Base-by-base conservation (phyloP, 768 basidiomycete genomes). In the Cytidiella melzeri region DNA sequence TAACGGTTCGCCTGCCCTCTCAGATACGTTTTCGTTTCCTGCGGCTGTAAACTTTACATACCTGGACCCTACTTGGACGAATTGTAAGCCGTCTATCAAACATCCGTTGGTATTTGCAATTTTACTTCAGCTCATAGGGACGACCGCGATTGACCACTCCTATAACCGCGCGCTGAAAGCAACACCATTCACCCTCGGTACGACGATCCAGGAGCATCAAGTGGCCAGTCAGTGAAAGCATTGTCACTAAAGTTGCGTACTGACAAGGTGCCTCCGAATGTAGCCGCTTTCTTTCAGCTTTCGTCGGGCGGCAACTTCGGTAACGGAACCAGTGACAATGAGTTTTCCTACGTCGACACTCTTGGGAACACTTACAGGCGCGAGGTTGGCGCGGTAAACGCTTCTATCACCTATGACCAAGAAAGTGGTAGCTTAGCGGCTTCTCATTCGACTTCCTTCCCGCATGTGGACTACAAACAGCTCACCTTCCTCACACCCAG, bases 291-390 rank as follows among this genome's bases (percentile, higher is more conserved):
- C 64, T 78, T 80, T 64, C 63, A 66, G 11, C 57, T 68, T 1
- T 61, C 67, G 1, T 60, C 71, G 26, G 64, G 66, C 1, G 77
- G 79, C 11, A 81, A 79, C 59, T 64, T 64, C 5, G 85, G 81
- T 1, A 85, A 85, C 47, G 85, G 86, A 24, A 84, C 82, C 5
- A 86, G 70, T 64, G 77, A 75, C 65, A 88, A 88, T 61, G 74
- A 73, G 1, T 81, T 89, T 64, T 64, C 61, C 27, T 91, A 87
- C 59, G 54, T 62, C 10, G 84, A 89, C 60, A 55, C 57, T 40
- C 64, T 65, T 5, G 81, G 79, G 43, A 82, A 88, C 63, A 84
- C 84, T 0, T 90, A 73, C 63, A 63, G 65, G 47, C 71, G 85
- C 48, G 58, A 68, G 20, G 85, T 90, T 47, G 70, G 79, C 52